Evolutionary conservation across 2,329 filamentous ascomycete genomes (phyloP).

Genomic region (Hypoxylon sp.): DNA sequence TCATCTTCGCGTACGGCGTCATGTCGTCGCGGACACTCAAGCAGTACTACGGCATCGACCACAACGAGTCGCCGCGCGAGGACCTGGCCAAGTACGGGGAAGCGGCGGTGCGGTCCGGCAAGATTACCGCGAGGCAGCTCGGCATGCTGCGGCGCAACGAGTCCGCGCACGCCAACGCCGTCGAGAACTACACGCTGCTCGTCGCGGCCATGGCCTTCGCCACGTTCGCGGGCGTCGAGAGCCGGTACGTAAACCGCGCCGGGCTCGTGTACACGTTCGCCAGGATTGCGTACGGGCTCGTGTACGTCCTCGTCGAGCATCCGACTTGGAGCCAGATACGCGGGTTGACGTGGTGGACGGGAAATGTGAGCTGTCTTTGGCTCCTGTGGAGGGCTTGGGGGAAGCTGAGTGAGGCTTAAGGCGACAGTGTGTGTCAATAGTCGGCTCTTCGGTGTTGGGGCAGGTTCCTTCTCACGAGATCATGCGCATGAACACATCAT

Average conservation of each 20-base stretch:
- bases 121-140: slow-evolving; percentile 57
- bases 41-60: slow-evolving; percentile 57
- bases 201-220: slow-evolving; percentile 54
- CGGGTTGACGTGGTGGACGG: slow-evolving; percentile 57
- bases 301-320: slow-evolving; percentile 56
- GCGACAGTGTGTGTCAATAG: too few species aligned
- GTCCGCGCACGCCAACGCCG: slow-evolving; percentile 59
- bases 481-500: too few species aligned
- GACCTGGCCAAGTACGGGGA: slow-evolving; percentile 60
- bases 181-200: slow-evolving; percentile 58
- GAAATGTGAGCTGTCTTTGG: slow-evolving; percentile 56
- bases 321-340: slow-evolving; percentile 52
- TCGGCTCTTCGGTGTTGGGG: too few species aligned
- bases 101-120: slow-evolving; percentile 56
- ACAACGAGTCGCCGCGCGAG: slow-evolving; percentile 59
- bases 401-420: slow-evolving; percentile 19
- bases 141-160: slow-evolving; percentile 58
- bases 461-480: too few species aligned
- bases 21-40: slow-evolving; percentile 59
- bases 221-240: slow-evolving; percentile 54
- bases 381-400: slow-evolving; percentile 36
- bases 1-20: slow-evolving; percentile 58
- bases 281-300: slow-evolving; percentile 54
- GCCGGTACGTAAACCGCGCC: slow-evolving; percentile 52
- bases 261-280: slow-evolving; percentile 56